Base-by-base conservation (phyloP, 805 yeast species). In the Starmera amethionina region DNA sequence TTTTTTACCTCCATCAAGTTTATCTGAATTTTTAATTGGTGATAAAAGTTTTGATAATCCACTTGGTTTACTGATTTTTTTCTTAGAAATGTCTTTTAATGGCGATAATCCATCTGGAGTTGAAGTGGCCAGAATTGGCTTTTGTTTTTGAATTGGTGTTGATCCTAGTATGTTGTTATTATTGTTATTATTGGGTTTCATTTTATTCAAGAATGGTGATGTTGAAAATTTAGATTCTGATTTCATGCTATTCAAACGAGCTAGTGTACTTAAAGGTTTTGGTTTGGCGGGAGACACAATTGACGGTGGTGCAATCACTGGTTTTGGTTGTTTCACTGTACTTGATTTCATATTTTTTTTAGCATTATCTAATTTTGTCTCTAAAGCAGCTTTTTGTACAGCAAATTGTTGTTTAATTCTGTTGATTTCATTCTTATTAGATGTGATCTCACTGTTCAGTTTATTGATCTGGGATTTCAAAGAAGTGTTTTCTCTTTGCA, bases 381-480 rank as follows among this genome's bases (percentile, higher is more conserved):
- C 66, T 36, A 58, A 49, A 13, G 60, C 54, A 0, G 64, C 63
- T 40, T 49, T 61, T 30, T 56, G 60, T 1, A 60, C 47, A 28
- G 54, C 57, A n/a, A 58, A 60, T n/a, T 54, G 43, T 35, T 59
- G 60, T 37, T 52, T 55, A 28, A 56, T 43, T 16, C 46, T 51
- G 15, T 58, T 62, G n/a, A 57, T 51, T 30, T 60, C 59, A 31
- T 50, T 52, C 28, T 51, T 55, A 9, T 59, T 40, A 11, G 47
- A 47, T 25, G 55, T 58, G 5, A 64, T 29, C 32, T 64, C 64
- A 4, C 55, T 38, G n/a, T 56, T 61, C 27, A 65, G 38, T 40
- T 54, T 60, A 13, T 56, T 43, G 6, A 64, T 39, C 42, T 64
- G 68, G 13, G 51, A 56, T 45, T 64, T 67, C 22, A 65, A 46